Conservation (phyloP, 306 rosid genomes). For the Quercus variabilis region DNA sequence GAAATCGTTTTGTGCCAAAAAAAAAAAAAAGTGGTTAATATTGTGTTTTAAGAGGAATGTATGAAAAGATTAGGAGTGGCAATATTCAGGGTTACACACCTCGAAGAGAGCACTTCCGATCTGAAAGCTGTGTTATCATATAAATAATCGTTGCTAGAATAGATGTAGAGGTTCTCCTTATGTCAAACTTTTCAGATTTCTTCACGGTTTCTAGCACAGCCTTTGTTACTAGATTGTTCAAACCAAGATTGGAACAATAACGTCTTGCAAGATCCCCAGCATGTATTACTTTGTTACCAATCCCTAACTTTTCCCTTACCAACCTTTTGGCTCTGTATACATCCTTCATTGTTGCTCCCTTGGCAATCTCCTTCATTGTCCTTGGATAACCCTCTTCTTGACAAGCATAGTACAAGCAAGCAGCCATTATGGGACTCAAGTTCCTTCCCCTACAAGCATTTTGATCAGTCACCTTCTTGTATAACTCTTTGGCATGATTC, state of each 20-base stretch:
- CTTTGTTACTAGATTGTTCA: neutral
- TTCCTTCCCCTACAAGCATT: neutral
- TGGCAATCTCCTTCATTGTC: slow-evolving; percentile 14
- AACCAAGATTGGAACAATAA: slow-evolving; percentile 3
- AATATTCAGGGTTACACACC: neutral
- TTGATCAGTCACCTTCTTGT: neutral
- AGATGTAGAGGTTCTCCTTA: slow-evolving; percentile 23
- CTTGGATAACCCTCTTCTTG: neutral
- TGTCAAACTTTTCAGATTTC: neutral
- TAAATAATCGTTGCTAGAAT: slow-evolving; percentile 10
- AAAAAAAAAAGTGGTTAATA: no score
- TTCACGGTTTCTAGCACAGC: slow-evolving; percentile 9
- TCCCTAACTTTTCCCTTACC: neutral
- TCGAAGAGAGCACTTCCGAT: neutral
- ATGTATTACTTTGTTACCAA: neutral
- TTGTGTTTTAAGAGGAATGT: no score
- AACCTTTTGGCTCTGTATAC: neutral
- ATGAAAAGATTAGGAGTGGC: no score
- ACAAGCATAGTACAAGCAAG: slow-evolving; percentile 13
- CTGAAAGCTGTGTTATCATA: slow-evolving; percentile 22
- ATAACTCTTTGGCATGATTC: neutral
- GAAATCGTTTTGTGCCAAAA: no score
- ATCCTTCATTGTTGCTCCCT: slow-evolving; percentile 5
- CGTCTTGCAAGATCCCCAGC: slow-evolving; percentile 12
- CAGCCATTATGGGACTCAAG: neutral